Conservation (phyloP, 176 grass and related monocot species). For the Chrysopogon serrulatus region DNA sequence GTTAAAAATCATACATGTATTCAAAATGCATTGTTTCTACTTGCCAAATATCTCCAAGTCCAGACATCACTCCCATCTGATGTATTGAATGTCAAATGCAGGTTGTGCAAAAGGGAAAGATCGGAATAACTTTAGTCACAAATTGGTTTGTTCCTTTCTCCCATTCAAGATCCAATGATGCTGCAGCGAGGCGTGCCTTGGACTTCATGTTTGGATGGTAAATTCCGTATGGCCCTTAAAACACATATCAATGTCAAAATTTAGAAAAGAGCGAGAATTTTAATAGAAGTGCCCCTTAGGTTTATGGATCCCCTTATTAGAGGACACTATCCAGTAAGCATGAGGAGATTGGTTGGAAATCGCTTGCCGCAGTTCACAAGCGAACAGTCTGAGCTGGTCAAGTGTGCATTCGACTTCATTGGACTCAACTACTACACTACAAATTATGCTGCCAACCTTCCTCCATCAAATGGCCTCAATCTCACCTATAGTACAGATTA, state of each 20-base stretch:
- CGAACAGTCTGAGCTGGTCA: conserved; percentile 32
- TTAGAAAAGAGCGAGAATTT: not conserved
- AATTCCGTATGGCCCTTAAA: not conserved
- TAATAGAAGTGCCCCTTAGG: not conserved
- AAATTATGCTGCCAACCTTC: conserved; percentile 27
- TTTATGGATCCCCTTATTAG: conserved; percentile 40
- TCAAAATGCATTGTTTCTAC: not conserved
- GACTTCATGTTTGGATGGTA: conserved; percentile 74
- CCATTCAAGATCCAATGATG: not conserved
- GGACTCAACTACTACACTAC: conserved; percentile 53
- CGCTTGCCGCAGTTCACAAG: conserved; percentile 38
- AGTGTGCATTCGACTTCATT: conserved; percentile 50
- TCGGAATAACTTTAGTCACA: conserved; percentile 44
- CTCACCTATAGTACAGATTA: conserved; percentile 35
- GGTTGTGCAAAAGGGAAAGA: conserved; percentile 38
- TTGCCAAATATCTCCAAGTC: not conserved
- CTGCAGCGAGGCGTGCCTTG: conserved; percentile 16
- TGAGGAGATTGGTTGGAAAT: conserved; percentile 30
- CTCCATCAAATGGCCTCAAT: conserved; percentile 31
- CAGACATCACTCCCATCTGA: not conserved
- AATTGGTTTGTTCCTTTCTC: conserved; percentile 53
- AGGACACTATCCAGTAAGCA: conserved; percentile 41
- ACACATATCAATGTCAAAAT: not conserved
- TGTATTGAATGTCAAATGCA: conserved; percentile 10
- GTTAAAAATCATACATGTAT: not conserved